Evolutionary conservation across 2,329 filamentous ascomycete species (phyloP), one percentile per base, ranked within the genome.

Genomic region (Penicillium freii): DNA sequence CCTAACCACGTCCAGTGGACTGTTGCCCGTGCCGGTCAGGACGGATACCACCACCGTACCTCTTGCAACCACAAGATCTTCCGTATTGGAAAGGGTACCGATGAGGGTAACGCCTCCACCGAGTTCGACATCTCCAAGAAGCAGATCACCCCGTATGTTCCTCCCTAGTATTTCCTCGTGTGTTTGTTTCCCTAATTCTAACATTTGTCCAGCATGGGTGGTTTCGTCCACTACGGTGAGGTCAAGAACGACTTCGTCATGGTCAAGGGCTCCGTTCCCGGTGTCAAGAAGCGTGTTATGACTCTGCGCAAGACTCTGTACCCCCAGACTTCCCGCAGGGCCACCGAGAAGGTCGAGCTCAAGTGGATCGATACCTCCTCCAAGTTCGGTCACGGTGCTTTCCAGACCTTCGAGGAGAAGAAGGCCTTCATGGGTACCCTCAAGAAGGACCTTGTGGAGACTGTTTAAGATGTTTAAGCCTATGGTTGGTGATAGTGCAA

Each of bases 331-430:
- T 96, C 90, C 77, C 87, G 94, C 78, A 92, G 89, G 80, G 91
- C 94, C 56, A 86, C 96, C 76, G 94, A 99, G 89, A 97, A 99
- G 91, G 90, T 97, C 80, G 91, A 93, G 77, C 90, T 99, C 84
- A 99, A 99, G 84, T 99, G 94, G 94, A 99, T 99, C 89, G 94
- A 99, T 77, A 99, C 94, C 73, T 97, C 92, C 64, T 97, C 92
- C 84, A 96, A 99, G 87, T 99, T 99, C 81, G 94, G 94, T 82
- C 94, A 99, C 85, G 94, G 94, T 87, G 93, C 92, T 75, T 99
- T 96, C 91, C 94, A 99, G 86, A 99, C 94, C 66, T 84, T 89
- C 69, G 89, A 90, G 77, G 94, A 99, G 90, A 99, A 99, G 92
- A 91, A 90, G 84, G 87, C 91, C 79, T 94, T 91, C 86, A 80